A percentile compares a stretch with the other conserved stretches of the same genome.
Evolutionary conservation across 352 stramenopile species (phyloP).

Genomic region (Phytophthora fragariae): DNA sequence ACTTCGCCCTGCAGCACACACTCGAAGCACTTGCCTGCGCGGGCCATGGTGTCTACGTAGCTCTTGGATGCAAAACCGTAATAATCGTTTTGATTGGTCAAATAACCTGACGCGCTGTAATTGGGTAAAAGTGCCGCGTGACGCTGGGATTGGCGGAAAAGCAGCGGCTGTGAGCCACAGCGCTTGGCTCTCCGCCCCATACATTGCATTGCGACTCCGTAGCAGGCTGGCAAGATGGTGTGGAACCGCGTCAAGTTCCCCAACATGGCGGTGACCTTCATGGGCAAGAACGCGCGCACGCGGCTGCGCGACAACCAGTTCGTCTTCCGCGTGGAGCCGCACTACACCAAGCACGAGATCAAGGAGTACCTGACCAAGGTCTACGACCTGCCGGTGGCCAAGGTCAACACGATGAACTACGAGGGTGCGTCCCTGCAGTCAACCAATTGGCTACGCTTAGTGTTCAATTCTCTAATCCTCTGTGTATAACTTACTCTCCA

Average conservation of each 20-base stretch:
- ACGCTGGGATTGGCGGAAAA: slow-evolving; percentile 11
- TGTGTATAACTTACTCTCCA: neutral
- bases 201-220: slow-evolving; percentile 9
- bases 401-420: slow-evolving; percentile 97
- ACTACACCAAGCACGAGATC: slow-evolving; percentile 98
- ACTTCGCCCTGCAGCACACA: slow-evolving; percentile 85
- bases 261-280: slow-evolving; percentile 90
- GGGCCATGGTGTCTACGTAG: slow-evolving; percentile 51
- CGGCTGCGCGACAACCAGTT: slow-evolving; percentile 84
- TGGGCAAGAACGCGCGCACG: slow-evolving; percentile 85
- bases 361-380: slow-evolving; percentile 98
- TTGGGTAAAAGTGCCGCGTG: slow-evolving; percentile 20
- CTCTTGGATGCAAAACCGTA: neutral
- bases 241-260: slow-evolving; percentile 89
- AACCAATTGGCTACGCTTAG: too few species aligned
- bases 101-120: slow-evolving; percentile 24
- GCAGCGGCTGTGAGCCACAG: slow-evolving; percentile 27
- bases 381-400: slow-evolving; percentile 94
- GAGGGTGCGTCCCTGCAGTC: slow-evolving; percentile 57
- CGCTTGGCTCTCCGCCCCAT: neutral
- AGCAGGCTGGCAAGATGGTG: slow-evolving; percentile 61
- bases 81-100: slow-evolving; percentile 29
- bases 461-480: neutral
- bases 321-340: slow-evolving; percentile 94
- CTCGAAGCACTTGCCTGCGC: slow-evolving; percentile 82